Evolutionary conservation across 129 eudicot genomes (phyloP), one percentile per base, ranked within the genome.

Genomic region (Deinandra increscens): DNA sequence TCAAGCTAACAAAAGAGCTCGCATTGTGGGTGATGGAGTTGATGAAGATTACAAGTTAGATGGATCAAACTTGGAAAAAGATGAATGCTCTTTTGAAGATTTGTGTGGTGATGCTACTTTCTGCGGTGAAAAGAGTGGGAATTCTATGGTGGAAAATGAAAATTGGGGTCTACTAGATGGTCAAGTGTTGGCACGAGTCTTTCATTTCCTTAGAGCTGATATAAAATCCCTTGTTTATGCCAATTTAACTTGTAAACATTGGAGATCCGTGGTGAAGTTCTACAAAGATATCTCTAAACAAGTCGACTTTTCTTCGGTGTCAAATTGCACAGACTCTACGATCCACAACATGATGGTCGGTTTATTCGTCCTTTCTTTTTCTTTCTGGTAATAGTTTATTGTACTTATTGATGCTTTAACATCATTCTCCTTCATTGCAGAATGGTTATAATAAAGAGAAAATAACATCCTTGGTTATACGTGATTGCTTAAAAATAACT

Each of bases 141-240:
- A 48, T 70, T 70, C 79, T 23, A 66, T 60, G 65, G 18, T 39
- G 48, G 76, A 64, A 61, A 60, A 41, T 23, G 90, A 80, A 41
- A 80, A 77, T 71, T 93, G 97, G 99, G 98, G 85, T 61, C 82
- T 72, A 33, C 85, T 93, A 59, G 88, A 87, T 55, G 90, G 97
- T 53, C 81, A 68, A 68, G 79, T 89, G 59, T 78, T 93, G 71
- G 97, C 95, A 36, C 82, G 97, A 31, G 77, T 87, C 64, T 93
- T 89, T 80, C 92, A 93, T 80, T 87, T 85, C 69, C 98, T 93
- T 67, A 84, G 84, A 81, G 68, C 74, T 44, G 97, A 89, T 82
- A 60, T 85, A 19, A 86, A 78, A 75, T 84, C 98, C 10, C 85
- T 93, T 58, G 86, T 85, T 73, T 81, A 75, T 76, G 97, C 87